Conservation (phyloP, 192 early-diverging fungal species). For the Rhizoclosmatium globosum region DNA sequence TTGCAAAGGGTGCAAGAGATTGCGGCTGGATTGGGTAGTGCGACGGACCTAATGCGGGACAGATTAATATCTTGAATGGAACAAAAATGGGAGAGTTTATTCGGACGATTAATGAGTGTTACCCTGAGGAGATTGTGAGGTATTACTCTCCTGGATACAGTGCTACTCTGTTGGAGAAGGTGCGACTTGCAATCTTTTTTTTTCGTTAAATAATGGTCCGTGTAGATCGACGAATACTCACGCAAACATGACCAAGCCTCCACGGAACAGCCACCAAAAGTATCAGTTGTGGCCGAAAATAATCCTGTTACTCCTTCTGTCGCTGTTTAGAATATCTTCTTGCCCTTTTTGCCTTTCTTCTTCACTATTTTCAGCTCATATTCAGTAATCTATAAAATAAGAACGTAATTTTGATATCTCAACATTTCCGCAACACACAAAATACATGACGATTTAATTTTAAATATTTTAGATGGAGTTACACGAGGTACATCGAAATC, state of each 20-base stretch:
- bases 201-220: neutral
- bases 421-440: too few species aligned
- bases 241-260: slow-evolving; percentile 44
- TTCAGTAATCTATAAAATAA: too few species aligned
- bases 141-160: slow-evolving; percentile 70
- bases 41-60: slow-evolving; percentile 6
- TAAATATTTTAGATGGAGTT: too few species aligned
- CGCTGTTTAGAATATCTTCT: neutral
- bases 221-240: slow-evolving; percentile 61
- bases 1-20: slow-evolving; percentile 64
- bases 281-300: neutral
- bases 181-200: slow-evolving; percentile 30
- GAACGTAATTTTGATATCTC: too few species aligned
- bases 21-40: slow-evolving; percentile 49
- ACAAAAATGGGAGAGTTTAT: slow-evolving; percentile 67
- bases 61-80: slow-evolving; percentile 40
- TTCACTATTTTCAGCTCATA: too few species aligned
- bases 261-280: neutral
- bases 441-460: too few species aligned
- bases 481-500: too few species aligned
- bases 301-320: neutral
- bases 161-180: slow-evolving; percentile 61
- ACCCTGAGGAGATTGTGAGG: slow-evolving; percentile 70
- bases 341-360: neutral
- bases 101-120: slow-evolving; percentile 65